Evolutionary conservation across 2,329 filamentous ascomycete species (phyloP), one percentile per base, ranked within the genome.

Genomic region (Sarocladium kiliense): DNA sequence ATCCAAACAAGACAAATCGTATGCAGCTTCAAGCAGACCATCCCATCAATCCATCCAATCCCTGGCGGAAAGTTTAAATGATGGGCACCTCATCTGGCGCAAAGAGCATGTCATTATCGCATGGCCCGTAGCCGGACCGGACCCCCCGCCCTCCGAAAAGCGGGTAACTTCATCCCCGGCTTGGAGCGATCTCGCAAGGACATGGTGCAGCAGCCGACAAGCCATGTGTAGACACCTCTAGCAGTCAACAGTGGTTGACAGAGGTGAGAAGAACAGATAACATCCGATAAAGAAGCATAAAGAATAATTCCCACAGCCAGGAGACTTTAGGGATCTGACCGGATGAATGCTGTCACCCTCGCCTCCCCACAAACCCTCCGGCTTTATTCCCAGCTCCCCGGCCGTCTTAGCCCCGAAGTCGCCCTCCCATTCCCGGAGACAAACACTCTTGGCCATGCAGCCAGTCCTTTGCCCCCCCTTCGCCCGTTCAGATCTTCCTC

Each of bases 161-260:
- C 51, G 51, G 51, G 37, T 54, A 54, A 39, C 34, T 3, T 39
- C 51, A 54, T 37, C 51, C 51, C 34, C 34, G 26, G 14, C 5
- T 14, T 21, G 7, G 41, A 45, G 23, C 14, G 7, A 7, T 45
- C 19, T 9, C 37, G n/a, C 14, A 41, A 16, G 7, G 6, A 41
- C 14, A 7, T 9, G 18, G 14, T 16, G 14, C 37, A 19, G n/a
- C 18, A 19, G n/a, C 30, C 30, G 30, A 32, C 30, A 32, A 32
- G 7, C 6, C 30, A 32, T 7, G 30, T 7, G 12, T 12, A 32
- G 30, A 32, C 30, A 12, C 12, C 30, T 32, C 30, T 7, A 32
- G 30, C 7, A 12, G 12, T 7, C 7, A 32, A 32, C 7, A 32
- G 12, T 32, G 30, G 12, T 32, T 32, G 6, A n/a, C 11, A 34